These are phyloP conservation scores for Orbilia javanica DNA, from an alignment of 2,329 filamentous ascomycete genomes.

Conservation along the genomic window DNA sequence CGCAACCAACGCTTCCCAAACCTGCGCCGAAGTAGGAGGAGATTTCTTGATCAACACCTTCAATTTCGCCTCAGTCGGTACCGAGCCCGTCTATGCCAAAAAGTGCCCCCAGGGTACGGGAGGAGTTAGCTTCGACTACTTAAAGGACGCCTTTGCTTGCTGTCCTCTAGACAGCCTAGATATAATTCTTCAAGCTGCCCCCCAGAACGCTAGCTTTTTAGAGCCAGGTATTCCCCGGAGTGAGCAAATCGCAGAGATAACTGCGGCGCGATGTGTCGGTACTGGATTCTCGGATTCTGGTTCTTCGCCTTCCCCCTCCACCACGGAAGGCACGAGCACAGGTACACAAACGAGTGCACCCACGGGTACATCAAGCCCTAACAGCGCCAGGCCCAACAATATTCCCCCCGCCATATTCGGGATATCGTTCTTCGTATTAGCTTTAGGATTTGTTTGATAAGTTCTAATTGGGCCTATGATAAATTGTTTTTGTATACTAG, in stretches of 20 bases:
- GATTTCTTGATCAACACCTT: background rate
- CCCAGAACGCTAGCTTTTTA: conserved; percentile 15
- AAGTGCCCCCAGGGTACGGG: background rate
- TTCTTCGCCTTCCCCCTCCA: background rate
- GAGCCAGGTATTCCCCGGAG: background rate
- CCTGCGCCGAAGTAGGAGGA: background rate
- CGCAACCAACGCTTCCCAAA: background rate
- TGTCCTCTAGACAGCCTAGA: background rate
- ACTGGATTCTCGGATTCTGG: background rate
- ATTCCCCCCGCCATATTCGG: background rate
- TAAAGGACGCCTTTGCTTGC: background rate
- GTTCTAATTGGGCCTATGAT: too few species aligned
- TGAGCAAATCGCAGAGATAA: background rate
- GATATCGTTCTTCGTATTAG: background rate
- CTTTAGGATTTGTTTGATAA: background rate
- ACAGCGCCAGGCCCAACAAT: background rate
- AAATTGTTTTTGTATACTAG: too few species aligned
- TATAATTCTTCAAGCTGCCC: conserved; percentile 1
- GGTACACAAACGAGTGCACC: background rate
- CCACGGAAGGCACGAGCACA: background rate
- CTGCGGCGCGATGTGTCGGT: conserved; percentile 6
- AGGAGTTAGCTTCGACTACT: background rate
- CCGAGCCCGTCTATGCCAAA: background rate
- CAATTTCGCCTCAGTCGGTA: background rate
- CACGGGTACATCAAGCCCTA: background rate